These are phyloP conservation scores for Strobilomyces echinocephalus DNA, from an alignment of 768 basidiomycete species.

Conservation along the genomic window DNA sequence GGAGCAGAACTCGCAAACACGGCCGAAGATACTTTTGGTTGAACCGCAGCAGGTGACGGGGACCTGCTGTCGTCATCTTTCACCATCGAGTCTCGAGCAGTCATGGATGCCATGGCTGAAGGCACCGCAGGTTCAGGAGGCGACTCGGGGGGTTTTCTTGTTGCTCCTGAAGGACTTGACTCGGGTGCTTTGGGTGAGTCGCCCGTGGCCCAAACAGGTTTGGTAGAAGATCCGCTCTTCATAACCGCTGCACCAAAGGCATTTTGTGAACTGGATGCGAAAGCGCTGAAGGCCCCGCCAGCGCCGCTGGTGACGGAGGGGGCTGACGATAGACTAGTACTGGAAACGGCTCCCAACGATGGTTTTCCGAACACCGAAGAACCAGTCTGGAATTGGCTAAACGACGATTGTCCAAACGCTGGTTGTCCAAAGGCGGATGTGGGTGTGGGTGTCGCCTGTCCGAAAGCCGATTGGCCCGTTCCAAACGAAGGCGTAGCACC, in stretches of 20 bases:
- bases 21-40: constrained; percentile 7
- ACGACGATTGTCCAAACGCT: constrained; percentile 36
- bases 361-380: constrained; percentile 21
- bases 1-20: constrained; percentile 22
- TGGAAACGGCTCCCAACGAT: constrained; percentile 12
- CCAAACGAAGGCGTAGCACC: constrained; percentile 33
- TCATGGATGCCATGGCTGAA: constrained; percentile 7
- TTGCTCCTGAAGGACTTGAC: background rate
- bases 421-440: constrained; percentile 35
- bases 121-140: constrained; percentile 7
- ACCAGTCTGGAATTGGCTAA: constrained; percentile 19
- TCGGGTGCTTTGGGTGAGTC: constrained; percentile 11
- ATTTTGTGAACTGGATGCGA: constrained; percentile 26
- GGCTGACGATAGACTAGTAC: constrained; percentile 8
- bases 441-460: constrained; percentile 17
- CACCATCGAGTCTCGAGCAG: constrained; percentile 10
- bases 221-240: constrained; percentile 15
- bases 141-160: constrained; percentile 9
- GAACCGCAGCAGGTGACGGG: constrained; percentile 19
- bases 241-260: constrained; percentile 26
- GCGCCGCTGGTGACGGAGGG: constrained; percentile 9
- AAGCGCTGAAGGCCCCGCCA: constrained; percentile 36
- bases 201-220: constrained; percentile 20
- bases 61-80: constrained; percentile 25
- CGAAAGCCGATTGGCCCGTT: constrained; percentile 32